Evolutionary conservation across 805 yeast species (phyloP).

Genomic region (Saturnispora bothae): DNA sequence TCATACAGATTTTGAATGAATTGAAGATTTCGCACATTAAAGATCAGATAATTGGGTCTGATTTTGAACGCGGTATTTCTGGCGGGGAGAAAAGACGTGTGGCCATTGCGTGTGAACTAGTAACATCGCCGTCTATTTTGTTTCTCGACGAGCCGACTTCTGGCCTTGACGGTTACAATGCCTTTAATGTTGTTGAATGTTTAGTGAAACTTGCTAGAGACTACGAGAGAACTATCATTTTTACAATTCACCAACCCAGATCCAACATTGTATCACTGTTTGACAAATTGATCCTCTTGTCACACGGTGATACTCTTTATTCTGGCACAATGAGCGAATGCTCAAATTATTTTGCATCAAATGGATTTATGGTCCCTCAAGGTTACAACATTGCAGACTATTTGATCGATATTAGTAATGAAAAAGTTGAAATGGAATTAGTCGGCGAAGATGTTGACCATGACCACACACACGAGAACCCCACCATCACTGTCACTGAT

Average conservation of each 20-base stretch:
- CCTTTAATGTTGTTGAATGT: constrained; percentile 80
- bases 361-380: constrained; percentile 75
- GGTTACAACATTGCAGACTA: constrained; percentile 94
- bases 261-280: constrained; percentile 89
- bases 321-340: constrained; percentile 78
- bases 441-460: constrained; percentile 13
- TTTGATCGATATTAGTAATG: constrained; percentile 82
- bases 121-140: constrained; percentile 75
- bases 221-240: constrained; percentile 77
- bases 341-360: constrained; percentile 59
- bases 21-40: constrained; percentile 73
- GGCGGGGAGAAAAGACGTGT: constrained; percentile 92
- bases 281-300: constrained; percentile 68
- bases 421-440: constrained; percentile 20
- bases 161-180: constrained; percentile 90
- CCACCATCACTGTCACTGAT: constrained; percentile 32
- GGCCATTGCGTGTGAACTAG: constrained; percentile 87
- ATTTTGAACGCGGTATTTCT: constrained; percentile 81
- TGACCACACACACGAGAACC: constrained; percentile 21
- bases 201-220: constrained; percentile 70
- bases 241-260: constrained; percentile 95
- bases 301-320: constrained; percentile 78
- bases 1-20: constrained; percentile 75
- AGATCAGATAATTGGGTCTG: constrained; percentile 81
- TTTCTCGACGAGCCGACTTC: constrained; percentile 92